phyloP scores from a whole-genome alignment of 1,139 yeast species.

The Lodderomyces orthopsilosis region DNA sequence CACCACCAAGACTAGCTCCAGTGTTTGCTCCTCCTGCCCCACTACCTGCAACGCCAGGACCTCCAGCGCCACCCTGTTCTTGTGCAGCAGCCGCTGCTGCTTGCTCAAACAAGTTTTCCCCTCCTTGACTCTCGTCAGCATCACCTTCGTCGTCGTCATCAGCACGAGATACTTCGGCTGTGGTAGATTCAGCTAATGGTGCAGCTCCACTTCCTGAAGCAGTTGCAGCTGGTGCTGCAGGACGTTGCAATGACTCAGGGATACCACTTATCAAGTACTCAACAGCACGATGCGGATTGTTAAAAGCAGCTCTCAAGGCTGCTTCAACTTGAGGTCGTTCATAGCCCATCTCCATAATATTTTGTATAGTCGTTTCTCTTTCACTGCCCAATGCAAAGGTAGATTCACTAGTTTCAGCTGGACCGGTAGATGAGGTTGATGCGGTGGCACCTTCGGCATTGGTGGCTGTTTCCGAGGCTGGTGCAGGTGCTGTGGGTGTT shows the following conservation, averaged over 20 bases:
- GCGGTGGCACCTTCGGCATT: slow-evolving; percentile 3
- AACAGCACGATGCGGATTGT: slow-evolving; percentile 97
- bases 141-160: slow-evolving; percentile 24
- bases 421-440: slow-evolving; percentile 12
- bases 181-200: slow-evolving; percentile 15
- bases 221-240: slow-evolving; percentile 22
- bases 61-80: slow-evolving; percentile 18
- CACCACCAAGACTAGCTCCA: slow-evolving; percentile 22
- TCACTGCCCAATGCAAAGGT: slow-evolving; percentile 63
- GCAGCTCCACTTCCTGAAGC: slow-evolving; percentile 10
- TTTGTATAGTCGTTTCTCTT: slow-evolving; percentile 66
- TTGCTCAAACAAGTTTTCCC: slow-evolving; percentile 61
- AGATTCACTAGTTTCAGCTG: slow-evolving; percentile 17
- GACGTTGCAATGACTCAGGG: slow-evolving; percentile 60
- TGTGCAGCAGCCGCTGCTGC: slow-evolving; percentile 55
- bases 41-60: slow-evolving; percentile 29
- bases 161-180: slow-evolving; percentile 23
- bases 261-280: slow-evolving; percentile 90
- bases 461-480: slow-evolving; percentile 10
- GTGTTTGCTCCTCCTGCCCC: slow-evolving; percentile 20
- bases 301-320: slow-evolving; percentile 93
- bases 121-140: slow-evolving; percentile 27
- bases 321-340: slow-evolving; percentile 82
- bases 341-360: slow-evolving; percentile 96
- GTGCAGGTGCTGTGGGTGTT: slow-evolving; percentile 16